Conservation (phyloP, 345 rosid species). For the Pistacia vera region DNA sequence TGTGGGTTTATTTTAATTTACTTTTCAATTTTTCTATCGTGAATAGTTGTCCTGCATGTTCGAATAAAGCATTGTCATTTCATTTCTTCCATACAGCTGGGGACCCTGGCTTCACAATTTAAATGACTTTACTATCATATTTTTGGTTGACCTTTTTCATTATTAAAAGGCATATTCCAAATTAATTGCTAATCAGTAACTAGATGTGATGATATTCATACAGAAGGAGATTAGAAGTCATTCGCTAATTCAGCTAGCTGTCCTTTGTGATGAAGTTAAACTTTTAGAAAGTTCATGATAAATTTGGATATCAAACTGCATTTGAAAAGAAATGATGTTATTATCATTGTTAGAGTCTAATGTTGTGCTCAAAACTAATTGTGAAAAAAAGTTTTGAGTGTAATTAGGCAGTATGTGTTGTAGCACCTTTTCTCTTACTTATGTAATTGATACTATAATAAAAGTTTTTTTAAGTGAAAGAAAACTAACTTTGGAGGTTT, state of each 20-base stretch:
- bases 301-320: not conserved
- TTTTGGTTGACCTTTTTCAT: too few species aligned
- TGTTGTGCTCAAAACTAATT: not conserved
- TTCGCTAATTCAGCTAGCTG: not conserved
- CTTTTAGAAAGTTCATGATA: not conserved
- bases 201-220: not conserved
- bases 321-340: not conserved
- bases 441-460: too few species aligned
- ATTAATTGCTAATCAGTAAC: not conserved
- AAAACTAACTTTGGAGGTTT: not conserved
- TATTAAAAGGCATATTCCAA: not conserved
- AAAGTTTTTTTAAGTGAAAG: not conserved
- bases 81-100: not conserved
- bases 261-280: not conserved
- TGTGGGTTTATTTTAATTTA: conserved; percentile 13
- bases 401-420: not conserved
- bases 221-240: not conserved
- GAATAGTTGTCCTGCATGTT: not conserved
- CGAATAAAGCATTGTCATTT: not conserved
- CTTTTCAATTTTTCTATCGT: not conserved
- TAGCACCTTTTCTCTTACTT: not conserved
- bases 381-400: not conserved
- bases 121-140: not conserved
- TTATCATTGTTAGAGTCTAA: not conserved
- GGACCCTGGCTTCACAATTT: not conserved